Conservation (phyloP, 1,284 basidiomycete species). For the Uromyces viciae-fabae region DNA sequence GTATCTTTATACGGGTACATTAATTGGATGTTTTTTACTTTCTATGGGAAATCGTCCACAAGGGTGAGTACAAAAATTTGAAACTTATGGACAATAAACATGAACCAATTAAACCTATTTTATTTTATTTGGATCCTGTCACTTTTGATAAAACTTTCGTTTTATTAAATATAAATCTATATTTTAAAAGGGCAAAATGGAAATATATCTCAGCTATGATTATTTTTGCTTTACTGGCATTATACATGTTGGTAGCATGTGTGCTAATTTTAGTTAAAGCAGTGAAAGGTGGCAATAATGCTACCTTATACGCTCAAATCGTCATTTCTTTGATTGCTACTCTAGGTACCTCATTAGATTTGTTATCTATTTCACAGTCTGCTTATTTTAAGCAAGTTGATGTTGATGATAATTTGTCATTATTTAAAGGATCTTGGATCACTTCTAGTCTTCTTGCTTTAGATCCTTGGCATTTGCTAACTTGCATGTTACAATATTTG, state of each 20-base stretch:
- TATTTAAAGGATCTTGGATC: conserved; percentile 32
- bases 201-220: conserved; percentile 80
- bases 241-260: conserved; percentile 72
- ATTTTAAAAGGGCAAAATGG: conserved; percentile 64
- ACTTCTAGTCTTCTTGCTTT: conserved; percentile 70
- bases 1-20: conserved; percentile 78
- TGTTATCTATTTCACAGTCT: too few relatives aligned
- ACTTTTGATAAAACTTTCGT: not conserved
- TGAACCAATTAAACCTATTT: not conserved
- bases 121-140: not conserved
- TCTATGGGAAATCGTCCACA: conserved; percentile 95
- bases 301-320: conserved; percentile 68
- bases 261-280: conserved; percentile 71
- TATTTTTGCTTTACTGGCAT: conserved; percentile 71
- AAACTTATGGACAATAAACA: not conserved
- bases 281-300: conserved; percentile 61
- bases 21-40: conserved; percentile 85
- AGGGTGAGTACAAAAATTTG: conserved; percentile 61
- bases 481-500: conserved; percentile 20
- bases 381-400: not conserved
- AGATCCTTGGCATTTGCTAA: conserved; percentile 69
- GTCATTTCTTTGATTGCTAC: conserved; percentile 79
- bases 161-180: not conserved
- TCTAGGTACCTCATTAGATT: too few relatives aligned
- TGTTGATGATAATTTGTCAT: too few relatives aligned